Percentiles rank a stretch among this genome's conserved stretches.
phyloP scores from a whole-genome alignment of 2,329 filamentous ascomycete genomes.

The Colletotrichum limetticola region DNA sequence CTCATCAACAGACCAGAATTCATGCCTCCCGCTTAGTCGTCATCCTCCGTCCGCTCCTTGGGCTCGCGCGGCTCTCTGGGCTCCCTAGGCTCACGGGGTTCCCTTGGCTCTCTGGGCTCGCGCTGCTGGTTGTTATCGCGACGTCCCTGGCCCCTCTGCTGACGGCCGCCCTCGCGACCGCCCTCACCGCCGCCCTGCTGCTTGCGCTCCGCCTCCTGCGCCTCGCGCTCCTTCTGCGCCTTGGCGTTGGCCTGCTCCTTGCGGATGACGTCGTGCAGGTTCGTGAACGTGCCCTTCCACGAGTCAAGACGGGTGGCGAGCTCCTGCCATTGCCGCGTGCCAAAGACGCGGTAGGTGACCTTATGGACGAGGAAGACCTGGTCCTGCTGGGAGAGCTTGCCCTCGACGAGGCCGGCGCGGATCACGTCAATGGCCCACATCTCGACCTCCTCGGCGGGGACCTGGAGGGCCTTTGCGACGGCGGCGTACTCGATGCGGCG shows the following conservation, averaged over 20 bases:
- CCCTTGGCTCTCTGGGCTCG: constrained; percentile 41
- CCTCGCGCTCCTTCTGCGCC: constrained; percentile 80
- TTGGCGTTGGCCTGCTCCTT: constrained; percentile 84
- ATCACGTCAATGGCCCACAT: constrained; percentile 99
- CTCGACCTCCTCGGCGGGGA: constrained; percentile 87
- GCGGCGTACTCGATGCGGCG: constrained; percentile 89
- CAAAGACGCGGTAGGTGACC: constrained; percentile 95
- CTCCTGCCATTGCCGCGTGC: constrained; percentile 98
- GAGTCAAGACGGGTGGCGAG: constrained; percentile 90
- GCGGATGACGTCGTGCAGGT: constrained; percentile 81
- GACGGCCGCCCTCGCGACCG: constrained; percentile 41
- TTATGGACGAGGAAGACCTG: constrained; percentile 95
- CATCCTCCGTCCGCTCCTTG: constrained; percentile 64
- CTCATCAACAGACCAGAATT: background rate
- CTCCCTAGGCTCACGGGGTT: constrained; percentile 42
- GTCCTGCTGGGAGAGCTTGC: constrained; percentile 93
- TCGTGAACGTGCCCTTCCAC: constrained; percentile 85
- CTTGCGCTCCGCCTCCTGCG: constrained; percentile 77
- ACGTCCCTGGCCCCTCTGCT: constrained; percentile 42
- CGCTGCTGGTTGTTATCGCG: constrained; percentile 43
- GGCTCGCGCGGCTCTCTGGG: constrained; percentile 45
- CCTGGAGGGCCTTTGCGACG: constrained; percentile 86
- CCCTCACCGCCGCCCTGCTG: constrained; percentile 55
- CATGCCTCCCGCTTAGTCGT: constrained; percentile 56
- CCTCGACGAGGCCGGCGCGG: constrained; percentile 93